phyloP scores from a whole-genome alignment of 176 grass and related monocot species.

The Musa troglodytarum region DNA sequence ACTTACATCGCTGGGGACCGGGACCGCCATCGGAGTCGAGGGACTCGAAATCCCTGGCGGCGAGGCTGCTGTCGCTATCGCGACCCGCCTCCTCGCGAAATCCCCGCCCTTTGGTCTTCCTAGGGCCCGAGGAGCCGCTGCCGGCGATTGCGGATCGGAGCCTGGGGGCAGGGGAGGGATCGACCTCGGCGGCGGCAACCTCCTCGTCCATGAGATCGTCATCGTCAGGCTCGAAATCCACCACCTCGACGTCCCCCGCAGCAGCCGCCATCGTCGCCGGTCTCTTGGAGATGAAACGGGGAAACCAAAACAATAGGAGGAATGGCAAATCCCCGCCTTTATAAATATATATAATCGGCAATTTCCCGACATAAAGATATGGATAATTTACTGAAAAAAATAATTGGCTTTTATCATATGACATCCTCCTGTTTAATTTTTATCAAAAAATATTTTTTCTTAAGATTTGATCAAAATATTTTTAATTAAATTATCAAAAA shows the following conservation, averaged over 20 bases:
- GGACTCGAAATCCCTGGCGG: conserved; percentile 39
- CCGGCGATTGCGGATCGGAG: conserved; percentile 80
- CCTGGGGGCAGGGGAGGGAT: conserved; percentile 37
- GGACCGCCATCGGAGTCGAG: conserved; percentile 50
- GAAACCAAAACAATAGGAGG: too few relatives aligned
- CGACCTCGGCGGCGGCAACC: conserved; percentile 16
- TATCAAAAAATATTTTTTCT: too few relatives aligned
- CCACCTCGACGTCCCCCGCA: conserved; percentile 61
- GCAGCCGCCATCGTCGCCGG: conserved; percentile 17
- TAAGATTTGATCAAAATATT: too few relatives aligned
- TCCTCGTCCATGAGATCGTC: conserved; percentile 98
- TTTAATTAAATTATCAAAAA: too few relatives aligned
- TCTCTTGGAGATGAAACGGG: background rate
- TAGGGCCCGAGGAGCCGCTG: conserved; percentile 20
- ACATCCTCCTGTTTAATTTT: too few relatives aligned
- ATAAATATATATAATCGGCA: too few relatives aligned
- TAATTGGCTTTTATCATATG: too few relatives aligned
- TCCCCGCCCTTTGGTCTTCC: conserved; percentile 79
- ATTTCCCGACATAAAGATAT: too few relatives aligned
- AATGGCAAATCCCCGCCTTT: too few relatives aligned
- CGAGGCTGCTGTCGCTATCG: conserved; percentile 43
- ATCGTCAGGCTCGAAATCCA: conserved; percentile 83
- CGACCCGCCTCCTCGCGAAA: conserved; percentile 57
- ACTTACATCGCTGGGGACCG: conserved; percentile 67
- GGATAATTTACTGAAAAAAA: too few relatives aligned